Evolutionary conservation across 257 asterid genomes (phyloP).

Genomic region (Nicotiana knightiana): DNA sequence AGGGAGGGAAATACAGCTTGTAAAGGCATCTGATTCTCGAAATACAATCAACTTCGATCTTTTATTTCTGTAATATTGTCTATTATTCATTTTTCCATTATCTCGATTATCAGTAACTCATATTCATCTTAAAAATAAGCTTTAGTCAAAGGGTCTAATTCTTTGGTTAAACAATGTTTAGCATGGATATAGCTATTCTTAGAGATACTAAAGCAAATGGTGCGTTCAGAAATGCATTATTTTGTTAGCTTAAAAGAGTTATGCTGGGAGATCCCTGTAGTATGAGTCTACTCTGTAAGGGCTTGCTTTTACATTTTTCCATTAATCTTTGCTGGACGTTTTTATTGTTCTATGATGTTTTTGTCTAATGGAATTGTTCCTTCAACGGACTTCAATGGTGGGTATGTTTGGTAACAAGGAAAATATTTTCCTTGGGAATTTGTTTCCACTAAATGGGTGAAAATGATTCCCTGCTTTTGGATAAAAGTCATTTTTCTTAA

Average conservation of each 20-base stretch:
- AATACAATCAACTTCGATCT: too few relatives aligned
- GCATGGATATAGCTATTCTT: background rate
- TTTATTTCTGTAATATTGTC: too few relatives aligned
- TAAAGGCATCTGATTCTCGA: too few relatives aligned
- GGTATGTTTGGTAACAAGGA: background rate
- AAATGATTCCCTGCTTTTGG: too few relatives aligned
- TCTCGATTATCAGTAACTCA: too few relatives aligned
- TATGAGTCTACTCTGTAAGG: background rate
- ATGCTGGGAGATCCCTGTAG: background rate
- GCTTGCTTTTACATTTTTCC: background rate
- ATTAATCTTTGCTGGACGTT: background rate
- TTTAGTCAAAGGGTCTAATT: too few relatives aligned
- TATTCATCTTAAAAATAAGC: too few relatives aligned
- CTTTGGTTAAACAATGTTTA: background rate
- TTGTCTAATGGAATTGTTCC: background rate
- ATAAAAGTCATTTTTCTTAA: too few relatives aligned
- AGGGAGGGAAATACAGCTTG: too few relatives aligned
- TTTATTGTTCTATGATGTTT: background rate
- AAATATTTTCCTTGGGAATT: background rate
- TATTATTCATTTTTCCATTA: too few relatives aligned
- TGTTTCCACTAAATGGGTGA: background rate
- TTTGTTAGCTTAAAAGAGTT: background rate
- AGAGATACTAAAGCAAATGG: background rate
- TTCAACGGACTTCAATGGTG: background rate
- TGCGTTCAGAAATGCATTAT: background rate